Evolutionary conservation across 2,329 filamentous ascomycete genomes (phyloP).

Genomic region (Penicillium paneum): DNA sequence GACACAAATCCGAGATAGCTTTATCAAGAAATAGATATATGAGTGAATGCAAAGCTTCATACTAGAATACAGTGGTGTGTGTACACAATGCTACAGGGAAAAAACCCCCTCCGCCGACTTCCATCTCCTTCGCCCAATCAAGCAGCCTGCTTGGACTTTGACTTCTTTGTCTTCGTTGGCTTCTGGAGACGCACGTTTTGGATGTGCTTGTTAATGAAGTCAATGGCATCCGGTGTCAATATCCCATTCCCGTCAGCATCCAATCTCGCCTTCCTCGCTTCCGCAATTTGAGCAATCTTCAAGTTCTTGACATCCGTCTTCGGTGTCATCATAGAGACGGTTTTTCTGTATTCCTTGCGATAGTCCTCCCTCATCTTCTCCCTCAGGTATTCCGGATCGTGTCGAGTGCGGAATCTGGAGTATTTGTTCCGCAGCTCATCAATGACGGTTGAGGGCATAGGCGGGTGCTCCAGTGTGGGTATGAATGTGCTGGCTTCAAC

Average conservation of each 20-base stretch:
- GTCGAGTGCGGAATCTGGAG: slow-evolving; percentile 75
- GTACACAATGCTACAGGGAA: slow-evolving; percentile 26
- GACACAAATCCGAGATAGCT: not conserved
- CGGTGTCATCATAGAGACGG: slow-evolving; percentile 48
- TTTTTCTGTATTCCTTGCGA: slow-evolving; percentile 45
- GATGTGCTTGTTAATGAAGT: slow-evolving; percentile 37
- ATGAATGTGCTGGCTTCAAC: slow-evolving; percentile 73
- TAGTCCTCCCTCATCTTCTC: slow-evolving; percentile 61
- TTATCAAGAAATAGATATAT: slow-evolving; percentile 5
- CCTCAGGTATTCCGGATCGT: slow-evolving; percentile 70
- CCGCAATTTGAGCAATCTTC: slow-evolving; percentile 36
- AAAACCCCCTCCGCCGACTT: not conserved
- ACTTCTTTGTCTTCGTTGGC: slow-evolving; percentile 7
- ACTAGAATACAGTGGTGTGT: slow-evolving; percentile 30
- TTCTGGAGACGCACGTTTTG: slow-evolving; percentile 23
- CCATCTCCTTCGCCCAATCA: slow-evolving; percentile 2
- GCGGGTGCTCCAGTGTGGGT: slow-evolving; percentile 71
- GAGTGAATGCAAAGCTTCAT: slow-evolving; percentile 16
- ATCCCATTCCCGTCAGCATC: slow-evolving; percentile 40
- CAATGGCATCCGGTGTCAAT: slow-evolving; percentile 31
- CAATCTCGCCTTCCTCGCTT: slow-evolving; percentile 33
- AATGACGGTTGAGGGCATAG: slow-evolving; percentile 74
- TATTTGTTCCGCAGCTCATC: slow-evolving; percentile 84
- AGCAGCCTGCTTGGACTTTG: slow-evolving; percentile 12
- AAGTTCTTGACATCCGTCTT: slow-evolving; percentile 42